A percentile compares a stretch with the other conserved stretches of the same genome.
phyloP scores from a whole-genome alignment of 2,329 filamentous ascomycete species.

The Fusarium siculi region DNA sequence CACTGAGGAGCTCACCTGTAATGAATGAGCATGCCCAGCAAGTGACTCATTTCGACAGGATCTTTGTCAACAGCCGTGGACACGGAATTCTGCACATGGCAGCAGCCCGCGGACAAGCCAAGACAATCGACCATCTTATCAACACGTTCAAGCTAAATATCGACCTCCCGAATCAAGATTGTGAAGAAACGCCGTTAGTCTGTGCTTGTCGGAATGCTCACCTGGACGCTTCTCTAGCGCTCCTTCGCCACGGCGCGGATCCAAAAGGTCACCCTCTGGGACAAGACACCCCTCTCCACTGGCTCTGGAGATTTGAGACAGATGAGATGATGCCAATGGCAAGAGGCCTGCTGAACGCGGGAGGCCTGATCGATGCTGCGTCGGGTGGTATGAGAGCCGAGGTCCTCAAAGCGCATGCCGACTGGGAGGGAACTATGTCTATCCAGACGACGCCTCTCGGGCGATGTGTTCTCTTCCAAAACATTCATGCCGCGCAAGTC shows the following conservation, averaged over 20 bases:
- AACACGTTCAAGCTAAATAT: not conserved
- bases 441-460: not conserved
- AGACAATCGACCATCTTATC: not conserved
- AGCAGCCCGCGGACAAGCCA: not conserved
- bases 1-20: not conserved
- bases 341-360: accelerated
- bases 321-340: not conserved
- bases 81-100: not conserved
- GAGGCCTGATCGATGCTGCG: not conserved
- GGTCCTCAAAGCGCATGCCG: not conserved
- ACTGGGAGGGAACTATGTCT: not conserved
- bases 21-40: accelerated
- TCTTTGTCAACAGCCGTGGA: not conserved
- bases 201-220: not conserved
- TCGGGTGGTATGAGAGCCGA: not conserved
- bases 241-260: not conserved
- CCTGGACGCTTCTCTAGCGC: not conserved
- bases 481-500: not conserved
- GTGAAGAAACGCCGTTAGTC: not conserved
- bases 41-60: not conserved
- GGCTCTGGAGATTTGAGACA: not conserved
- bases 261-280: not conserved
- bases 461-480: not conserved
- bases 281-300: not conserved
- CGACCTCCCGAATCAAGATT: not conserved